phyloP scores from a whole-genome alignment of 176 grass and related monocot genomes.

The Guadua angustifolia region DNA sequence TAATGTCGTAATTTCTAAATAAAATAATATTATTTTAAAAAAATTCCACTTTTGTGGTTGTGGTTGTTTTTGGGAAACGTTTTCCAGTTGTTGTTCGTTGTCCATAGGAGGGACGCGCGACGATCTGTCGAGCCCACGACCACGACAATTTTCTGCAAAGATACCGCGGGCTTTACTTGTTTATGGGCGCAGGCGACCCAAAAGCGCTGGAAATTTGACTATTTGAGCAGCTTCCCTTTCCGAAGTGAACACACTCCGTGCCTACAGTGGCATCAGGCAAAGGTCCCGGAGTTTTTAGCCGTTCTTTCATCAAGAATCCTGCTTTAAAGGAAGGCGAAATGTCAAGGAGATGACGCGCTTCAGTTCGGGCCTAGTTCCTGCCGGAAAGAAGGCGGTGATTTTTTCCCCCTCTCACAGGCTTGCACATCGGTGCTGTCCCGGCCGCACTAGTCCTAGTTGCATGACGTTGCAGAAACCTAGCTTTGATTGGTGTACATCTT shows the following conservation, averaged over 20 bases:
- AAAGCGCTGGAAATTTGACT: constrained; percentile 2
- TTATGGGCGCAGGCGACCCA: background rate
- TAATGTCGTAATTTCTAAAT: too few relatives aligned
- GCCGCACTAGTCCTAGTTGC: background rate
- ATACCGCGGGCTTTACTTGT: constrained; percentile 13
- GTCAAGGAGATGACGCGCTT: constrained; percentile 29
- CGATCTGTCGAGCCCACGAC: background rate
- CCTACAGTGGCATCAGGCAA: background rate
- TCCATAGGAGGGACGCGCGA: background rate
- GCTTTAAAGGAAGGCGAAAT: constrained; percentile 32
- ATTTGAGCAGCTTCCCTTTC: constrained; percentile 3
- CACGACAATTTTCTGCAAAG: constrained; percentile 36
- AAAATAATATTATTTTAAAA: too few relatives aligned
- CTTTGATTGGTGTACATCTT: background rate
- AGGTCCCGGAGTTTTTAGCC: constrained; percentile 1
- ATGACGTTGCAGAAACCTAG: background rate
- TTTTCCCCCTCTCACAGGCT: background rate
- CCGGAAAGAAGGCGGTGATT: background rate
- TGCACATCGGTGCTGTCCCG: background rate
- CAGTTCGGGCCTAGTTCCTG: background rate
- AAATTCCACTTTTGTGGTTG: background rate
- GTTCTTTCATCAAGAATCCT: background rate
- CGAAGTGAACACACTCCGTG: background rate
- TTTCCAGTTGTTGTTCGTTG: background rate
- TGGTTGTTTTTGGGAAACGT: background rate